Percentiles rank a stretch among this genome's conserved stretches.
Conservation (phyloP, 805 yeast genomes). For the Saturnispora ahearnii region DNA sequence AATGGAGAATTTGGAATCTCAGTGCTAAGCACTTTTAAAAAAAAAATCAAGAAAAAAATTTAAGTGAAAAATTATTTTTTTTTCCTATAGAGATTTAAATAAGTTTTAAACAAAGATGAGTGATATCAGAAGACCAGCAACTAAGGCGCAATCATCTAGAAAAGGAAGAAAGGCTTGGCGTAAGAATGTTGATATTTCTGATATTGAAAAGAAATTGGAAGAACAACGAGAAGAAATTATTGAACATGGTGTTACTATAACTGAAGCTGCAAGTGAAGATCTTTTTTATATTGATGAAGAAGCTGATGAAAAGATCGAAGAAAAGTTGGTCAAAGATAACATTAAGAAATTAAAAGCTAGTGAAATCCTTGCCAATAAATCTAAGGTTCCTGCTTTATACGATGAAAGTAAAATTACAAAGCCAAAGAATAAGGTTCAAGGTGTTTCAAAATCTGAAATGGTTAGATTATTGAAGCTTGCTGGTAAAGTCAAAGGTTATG, state of each 20-base stretch:
- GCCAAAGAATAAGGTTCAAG: slow-evolving; percentile 35
- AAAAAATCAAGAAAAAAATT: background rate
- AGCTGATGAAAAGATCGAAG: slow-evolving; percentile 40
- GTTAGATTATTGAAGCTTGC: slow-evolving; percentile 63
- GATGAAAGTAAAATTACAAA: slow-evolving; percentile 32
- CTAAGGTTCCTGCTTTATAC: slow-evolving; percentile 64
- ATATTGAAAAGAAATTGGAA: slow-evolving; percentile 63
- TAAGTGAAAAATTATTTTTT: background rate
- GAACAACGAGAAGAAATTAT: slow-evolving; percentile 54
- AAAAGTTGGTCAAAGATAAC: slow-evolving; percentile 32
- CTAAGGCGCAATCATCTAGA: slow-evolving; percentile 68
- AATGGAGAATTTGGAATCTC: no score
- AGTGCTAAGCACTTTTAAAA: background rate
- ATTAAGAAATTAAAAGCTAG: slow-evolving; percentile 31
- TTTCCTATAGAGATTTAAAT: background rate
- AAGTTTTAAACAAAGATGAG: slow-evolving; percentile 16
- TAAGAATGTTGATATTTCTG: slow-evolving; percentile 81
- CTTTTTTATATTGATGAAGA: slow-evolving; percentile 61
- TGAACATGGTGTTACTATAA: slow-evolving; percentile 35
- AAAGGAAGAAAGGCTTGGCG: slow-evolving; percentile 93
- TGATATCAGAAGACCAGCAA: slow-evolving; percentile 39
- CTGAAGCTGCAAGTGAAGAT: slow-evolving; percentile 35
- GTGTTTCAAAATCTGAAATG: slow-evolving; percentile 56
- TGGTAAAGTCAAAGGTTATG: slow-evolving; percentile 56
- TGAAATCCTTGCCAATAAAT: slow-evolving; percentile 63